phyloP scores from a whole-genome alignment of 2,329 filamentous ascomycete species.

The Trichoderma sp. region DNA sequence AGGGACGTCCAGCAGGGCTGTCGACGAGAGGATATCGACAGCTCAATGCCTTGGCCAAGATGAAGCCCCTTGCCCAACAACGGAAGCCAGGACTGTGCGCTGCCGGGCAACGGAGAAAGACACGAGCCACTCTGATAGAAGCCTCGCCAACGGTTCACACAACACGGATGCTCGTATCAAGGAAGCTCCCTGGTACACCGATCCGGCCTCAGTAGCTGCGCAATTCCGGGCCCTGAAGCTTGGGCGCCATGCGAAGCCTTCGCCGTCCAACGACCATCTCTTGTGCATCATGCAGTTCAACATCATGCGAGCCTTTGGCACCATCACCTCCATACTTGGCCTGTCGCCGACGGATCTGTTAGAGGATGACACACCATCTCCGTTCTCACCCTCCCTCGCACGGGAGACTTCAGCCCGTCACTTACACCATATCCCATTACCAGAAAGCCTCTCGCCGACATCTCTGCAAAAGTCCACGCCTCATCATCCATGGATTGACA shows the following conservation, averaged over 20 bases:
- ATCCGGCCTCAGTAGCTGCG: neutral
- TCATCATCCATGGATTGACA: slow-evolving; percentile 20
- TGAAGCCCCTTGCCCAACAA: neutral
- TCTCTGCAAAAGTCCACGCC: neutral
- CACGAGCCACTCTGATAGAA: neutral
- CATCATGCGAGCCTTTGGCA: slow-evolving; percentile 11
- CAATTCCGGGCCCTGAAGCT: slow-evolving; percentile 1
- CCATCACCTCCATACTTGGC: slow-evolving; percentile 1
- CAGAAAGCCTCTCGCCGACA: slow-evolving; percentile 1
- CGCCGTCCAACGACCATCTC: slow-evolving; percentile 6
- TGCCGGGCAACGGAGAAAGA: neutral
- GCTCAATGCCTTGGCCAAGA: neutral
- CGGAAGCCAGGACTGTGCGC: too few species aligned
- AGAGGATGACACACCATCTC: neutral
- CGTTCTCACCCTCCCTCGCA: neutral
- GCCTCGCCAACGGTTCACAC: too few species aligned
- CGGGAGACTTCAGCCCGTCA: neutral
- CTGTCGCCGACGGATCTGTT: neutral
- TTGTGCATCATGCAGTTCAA: slow-evolving; percentile 10
- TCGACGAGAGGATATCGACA: neutral
- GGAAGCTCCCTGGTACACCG: slow-evolving; percentile 9
- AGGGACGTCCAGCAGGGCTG: neutral
- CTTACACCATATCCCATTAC: neutral
- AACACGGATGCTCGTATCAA: neutral
- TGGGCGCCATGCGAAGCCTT: neutral